Evolutionary conservation across 2,329 filamentous ascomycete species (phyloP), one percentile per base, ranked within the genome.

Genomic region (Tetracladium maxilliforme): DNA sequence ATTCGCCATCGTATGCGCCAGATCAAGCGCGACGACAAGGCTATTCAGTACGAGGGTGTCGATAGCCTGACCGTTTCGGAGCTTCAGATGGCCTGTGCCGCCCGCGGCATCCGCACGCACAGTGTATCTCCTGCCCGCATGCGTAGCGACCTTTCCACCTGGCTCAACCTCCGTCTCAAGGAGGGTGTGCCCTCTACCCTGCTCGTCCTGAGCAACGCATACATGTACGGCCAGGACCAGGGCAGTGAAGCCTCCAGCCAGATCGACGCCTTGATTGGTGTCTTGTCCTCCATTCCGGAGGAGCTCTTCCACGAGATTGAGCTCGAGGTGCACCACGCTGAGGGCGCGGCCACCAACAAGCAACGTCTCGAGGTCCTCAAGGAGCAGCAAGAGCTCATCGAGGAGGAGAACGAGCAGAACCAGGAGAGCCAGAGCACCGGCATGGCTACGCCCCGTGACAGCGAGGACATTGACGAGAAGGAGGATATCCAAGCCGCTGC

Each of bases 291-390:
- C 32, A 95, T 98, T 33, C 90, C 90, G 4, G 90, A 98, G 53
- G 90, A 98, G 52, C 66, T 98, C 20, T 98, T 92, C 80, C 90
- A 98, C 63, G 90, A 98, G 61, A 94, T 98, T 35, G 90, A 95
- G 55, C 77, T 98, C 16, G 90, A 98, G 58, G 84, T 98, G 7
- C 83, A 94, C 64, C 92, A 77, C 33, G 86, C 87, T 24, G 90
- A 98, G 56, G 90, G 90, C 33, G 87, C 86, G 8, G 90, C 90
- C 14, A 98, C 90, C 37, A 98, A 98, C 70, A 94, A 92, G 67
- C 90, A 95, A 63, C 79, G 90, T 49, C 77, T 98, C 21, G 90
- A 98, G 60, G 90, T 98, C 10, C 68, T 98, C 47, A 92, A 84
- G 67, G 90, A 98, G 60, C 90, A 98, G 60, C 81, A 98, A 51